phyloP scores from a whole-genome alignment of 345 rosid species.

The Salix udensis region DNA sequence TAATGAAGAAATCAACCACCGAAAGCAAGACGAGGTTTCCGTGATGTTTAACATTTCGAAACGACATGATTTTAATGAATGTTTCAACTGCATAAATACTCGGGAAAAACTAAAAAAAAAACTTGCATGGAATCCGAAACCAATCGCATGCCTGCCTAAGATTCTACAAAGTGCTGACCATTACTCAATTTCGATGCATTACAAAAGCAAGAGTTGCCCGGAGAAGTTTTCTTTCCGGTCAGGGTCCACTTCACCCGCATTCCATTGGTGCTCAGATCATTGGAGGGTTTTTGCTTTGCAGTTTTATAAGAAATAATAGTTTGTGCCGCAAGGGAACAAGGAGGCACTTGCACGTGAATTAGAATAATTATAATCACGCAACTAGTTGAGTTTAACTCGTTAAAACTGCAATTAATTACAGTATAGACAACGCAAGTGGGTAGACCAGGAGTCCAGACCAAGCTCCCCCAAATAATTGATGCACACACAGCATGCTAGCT shows the following conservation, averaged over 20 bases:
- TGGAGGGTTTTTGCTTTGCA: neutral
- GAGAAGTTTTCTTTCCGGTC: neutral
- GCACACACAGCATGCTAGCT: neutral
- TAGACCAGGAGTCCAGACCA: conserved; percentile 5
- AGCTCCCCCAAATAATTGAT: conserved; percentile 3
- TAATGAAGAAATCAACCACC: neutral
- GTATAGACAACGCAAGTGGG: conserved; percentile 17
- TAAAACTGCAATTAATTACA: neutral
- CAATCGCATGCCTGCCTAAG: neutral
- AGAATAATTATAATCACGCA: neutral
- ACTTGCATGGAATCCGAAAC: neutral
- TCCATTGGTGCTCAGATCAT: neutral
- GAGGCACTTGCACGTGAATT: conserved; percentile 26
- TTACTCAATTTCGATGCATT: neutral
- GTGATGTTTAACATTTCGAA: neutral
- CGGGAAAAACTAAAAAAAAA: neutral
- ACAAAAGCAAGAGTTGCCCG: neutral
- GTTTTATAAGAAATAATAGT: neutral
- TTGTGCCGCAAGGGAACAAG: conserved; percentile 14
- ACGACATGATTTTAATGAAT: neutral
- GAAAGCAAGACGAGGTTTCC: neutral
- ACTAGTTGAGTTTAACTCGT: neutral
- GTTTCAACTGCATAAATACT: neutral
- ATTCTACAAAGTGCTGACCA: neutral
- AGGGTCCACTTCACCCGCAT: neutral